Base-by-base conservation (phyloP, 768 basidiomycete genomes). In the Heimioporus sp. region DNA sequence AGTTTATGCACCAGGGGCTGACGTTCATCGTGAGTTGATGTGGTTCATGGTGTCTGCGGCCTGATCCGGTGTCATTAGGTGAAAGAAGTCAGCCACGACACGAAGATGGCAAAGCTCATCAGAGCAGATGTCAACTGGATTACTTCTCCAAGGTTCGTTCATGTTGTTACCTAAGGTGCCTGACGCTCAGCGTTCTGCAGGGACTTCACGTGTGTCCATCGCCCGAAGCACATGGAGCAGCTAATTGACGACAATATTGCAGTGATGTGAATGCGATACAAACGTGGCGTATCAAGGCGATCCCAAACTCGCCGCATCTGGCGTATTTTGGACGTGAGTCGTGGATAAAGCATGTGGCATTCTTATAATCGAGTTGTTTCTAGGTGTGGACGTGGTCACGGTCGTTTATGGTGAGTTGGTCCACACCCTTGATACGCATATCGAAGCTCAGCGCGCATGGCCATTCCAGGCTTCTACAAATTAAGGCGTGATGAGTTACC, bases 1-100 rank as follows among this genome's bases (percentile, higher is more conserved):
- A 92, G 87, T 96, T 90, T 68, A 82, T 95, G 69, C 92, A 94
- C 62, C 92, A 93, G 72, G 92, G 93, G 4, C 57, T 84, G 54
- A 83, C 90, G 0, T 94, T 83, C 65, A 76, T 94, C 40, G 91
- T 90, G 55, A 61, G 79, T 65, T 17, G 30, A 30, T 12, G 13
- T 5, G 9, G 17, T 35, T 21, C n/a, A 10, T 35, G 16, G 24
- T 24, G 28, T 36, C 28, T 44, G 21, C 16, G 11, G 19, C 43
- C 53, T 62, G 9, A 59, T 46, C 10, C 16, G 9, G n/a, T 16
- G n/a, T 31, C 53, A 2, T 37, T 11, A 90, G 88, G 80, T 92
- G 51, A 81, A 80, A 64, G 87, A 92, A 67, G 76, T 95, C 48
- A 87, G 80, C 58, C 93, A 95, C 59, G 91, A 93, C 61, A 68